phyloP scores from a whole-genome alignment of 768 basidiomycete species.

The Inosperma sp. region DNA sequence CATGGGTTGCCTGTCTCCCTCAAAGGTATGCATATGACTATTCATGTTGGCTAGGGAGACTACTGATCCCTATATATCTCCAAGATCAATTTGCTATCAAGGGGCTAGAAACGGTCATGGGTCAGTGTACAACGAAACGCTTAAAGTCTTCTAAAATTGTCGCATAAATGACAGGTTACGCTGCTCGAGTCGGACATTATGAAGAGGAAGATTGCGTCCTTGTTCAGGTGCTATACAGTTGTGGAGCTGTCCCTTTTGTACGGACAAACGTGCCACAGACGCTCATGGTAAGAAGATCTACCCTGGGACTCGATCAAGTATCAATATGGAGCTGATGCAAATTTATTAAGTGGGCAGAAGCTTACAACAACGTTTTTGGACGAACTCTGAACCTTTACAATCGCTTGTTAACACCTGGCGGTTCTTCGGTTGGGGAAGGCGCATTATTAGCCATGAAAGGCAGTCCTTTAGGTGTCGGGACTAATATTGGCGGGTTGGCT shows the following conservation, averaged over 20 bases:
- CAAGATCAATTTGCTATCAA: conserved; percentile 67
- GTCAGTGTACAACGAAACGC: no score
- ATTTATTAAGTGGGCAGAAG: conserved; percentile 45
- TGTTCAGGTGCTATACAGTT: conserved; percentile 58
- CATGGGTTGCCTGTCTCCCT: conserved; percentile 43
- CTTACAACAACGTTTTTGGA: conserved; percentile 58
- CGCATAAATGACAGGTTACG: conserved; percentile 67
- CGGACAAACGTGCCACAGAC: conserved; percentile 78
- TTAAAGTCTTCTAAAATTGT: no score
- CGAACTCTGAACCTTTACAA: conserved; percentile 61
- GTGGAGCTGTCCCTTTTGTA: conserved; percentile 69
- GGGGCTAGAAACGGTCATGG: conserved; percentile 67
- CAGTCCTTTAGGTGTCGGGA: conserved; percentile 56
- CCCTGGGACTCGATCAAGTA: no score
- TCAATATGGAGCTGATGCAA: no score
- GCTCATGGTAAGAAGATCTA: no score
- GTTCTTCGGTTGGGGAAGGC: conserved; percentile 66
- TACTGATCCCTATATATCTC: conserved; percentile 37
- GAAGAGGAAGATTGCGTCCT: conserved; percentile 58
- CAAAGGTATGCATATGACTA: conserved; percentile 7
- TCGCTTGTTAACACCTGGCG: conserved; percentile 51
- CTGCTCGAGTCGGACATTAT: conserved; percentile 62
- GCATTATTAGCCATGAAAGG: conserved; percentile 59
- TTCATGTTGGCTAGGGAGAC: no score
- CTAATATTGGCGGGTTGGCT: conserved; percentile 56